Percentiles rank a stretch among this genome's conserved stretches.
Evolutionary conservation across 106 monocot species (phyloP).

Genomic region (Platanthera guangdongensis): DNA sequence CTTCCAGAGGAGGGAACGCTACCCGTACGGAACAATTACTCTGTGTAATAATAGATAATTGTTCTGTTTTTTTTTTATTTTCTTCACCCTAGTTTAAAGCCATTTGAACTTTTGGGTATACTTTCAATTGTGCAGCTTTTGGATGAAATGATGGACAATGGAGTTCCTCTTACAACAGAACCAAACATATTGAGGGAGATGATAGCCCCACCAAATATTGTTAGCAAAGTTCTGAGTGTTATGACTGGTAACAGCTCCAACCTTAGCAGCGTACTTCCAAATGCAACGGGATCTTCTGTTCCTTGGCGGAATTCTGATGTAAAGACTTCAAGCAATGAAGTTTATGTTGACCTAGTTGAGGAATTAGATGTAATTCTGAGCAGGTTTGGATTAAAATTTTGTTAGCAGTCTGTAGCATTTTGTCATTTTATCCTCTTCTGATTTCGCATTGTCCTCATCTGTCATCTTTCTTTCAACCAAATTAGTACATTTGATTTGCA

Average conservation of each 20-base stretch:
- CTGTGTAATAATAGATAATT: neutral
- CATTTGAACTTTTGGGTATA: slow-evolving; percentile 7
- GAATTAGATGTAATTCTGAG: slow-evolving; percentile 74
- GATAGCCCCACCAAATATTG: slow-evolving; percentile 75
- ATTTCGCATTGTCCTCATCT: neutral
- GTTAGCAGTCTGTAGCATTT: neutral
- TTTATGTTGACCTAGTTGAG: slow-evolving; percentile 83
- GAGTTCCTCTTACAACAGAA: slow-evolving; percentile 91
- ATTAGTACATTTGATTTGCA: neutral
- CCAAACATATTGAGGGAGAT: slow-evolving; percentile 84
- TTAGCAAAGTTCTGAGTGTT: slow-evolving; percentile 81
- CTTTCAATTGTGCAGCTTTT: slow-evolving; percentile 54
- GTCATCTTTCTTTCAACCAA: neutral
- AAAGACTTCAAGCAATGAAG: slow-evolving; percentile 71
- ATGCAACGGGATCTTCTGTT: slow-evolving; percentile 71
- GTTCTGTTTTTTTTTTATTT: neutral
- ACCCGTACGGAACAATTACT: too few relatives aligned
- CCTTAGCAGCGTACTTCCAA: slow-evolving; percentile 61
- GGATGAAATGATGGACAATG: slow-evolving; percentile 99
- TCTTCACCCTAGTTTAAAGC: slow-evolving; percentile 10
- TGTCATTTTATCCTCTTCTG: neutral
- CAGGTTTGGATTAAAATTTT: slow-evolving; percentile 31
- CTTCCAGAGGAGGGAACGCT: too few relatives aligned
- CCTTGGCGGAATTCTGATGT: slow-evolving; percentile 72
- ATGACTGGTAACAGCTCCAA: slow-evolving; percentile 78